Evolutionary conservation across 2,329 filamentous ascomycete genomes (phyloP).

Genomic region (Emericellopsis cladophorae): DNA sequence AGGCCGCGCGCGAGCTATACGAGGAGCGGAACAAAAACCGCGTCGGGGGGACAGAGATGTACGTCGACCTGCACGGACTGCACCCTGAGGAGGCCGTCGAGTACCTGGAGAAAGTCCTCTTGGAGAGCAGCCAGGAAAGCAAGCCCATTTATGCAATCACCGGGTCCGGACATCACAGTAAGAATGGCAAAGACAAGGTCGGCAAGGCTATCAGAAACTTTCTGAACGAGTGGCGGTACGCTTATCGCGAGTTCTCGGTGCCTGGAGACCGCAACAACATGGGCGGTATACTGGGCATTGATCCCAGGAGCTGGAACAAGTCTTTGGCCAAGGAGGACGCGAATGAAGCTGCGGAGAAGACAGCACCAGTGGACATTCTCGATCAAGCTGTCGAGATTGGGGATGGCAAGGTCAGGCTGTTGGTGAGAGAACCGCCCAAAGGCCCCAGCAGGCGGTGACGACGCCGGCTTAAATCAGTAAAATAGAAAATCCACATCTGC

Average conservation of each 20-base stretch:
- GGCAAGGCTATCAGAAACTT: conserved; percentile 86
- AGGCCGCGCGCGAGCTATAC: conserved; percentile 84
- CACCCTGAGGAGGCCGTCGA: conserved; percentile 95
- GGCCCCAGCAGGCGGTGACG: conserved; percentile 37
- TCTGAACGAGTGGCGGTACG: conserved; percentile 90
- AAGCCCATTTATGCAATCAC: conserved; percentile 90
- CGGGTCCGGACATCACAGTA: conserved; percentile 92
- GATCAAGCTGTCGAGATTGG: conserved; percentile 56
- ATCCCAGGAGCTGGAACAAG: conserved; percentile 56
- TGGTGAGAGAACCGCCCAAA: conserved; percentile 49
- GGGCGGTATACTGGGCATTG: conserved; percentile 64
- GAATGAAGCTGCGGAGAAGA: conserved; percentile 20
- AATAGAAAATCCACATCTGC: neutral
- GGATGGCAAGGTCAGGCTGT: conserved; percentile 51
- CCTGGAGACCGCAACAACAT: conserved; percentile 78
- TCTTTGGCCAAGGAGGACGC: conserved; percentile 33
- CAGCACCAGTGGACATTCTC: conserved; percentile 41
- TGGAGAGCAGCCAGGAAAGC: conserved; percentile 63
- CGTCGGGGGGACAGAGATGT: conserved; percentile 56
- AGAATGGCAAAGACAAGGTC: conserved; percentile 98
- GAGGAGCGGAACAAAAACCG: conserved; percentile 77
- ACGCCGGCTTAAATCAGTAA: conserved; percentile 16
- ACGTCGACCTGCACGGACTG: conserved; percentile 94
- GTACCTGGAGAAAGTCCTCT: conserved; percentile 77
- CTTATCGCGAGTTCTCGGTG: conserved; percentile 91